Base-by-base conservation (phyloP, 306 rosid species). In the Abrus precatorius region DNA sequence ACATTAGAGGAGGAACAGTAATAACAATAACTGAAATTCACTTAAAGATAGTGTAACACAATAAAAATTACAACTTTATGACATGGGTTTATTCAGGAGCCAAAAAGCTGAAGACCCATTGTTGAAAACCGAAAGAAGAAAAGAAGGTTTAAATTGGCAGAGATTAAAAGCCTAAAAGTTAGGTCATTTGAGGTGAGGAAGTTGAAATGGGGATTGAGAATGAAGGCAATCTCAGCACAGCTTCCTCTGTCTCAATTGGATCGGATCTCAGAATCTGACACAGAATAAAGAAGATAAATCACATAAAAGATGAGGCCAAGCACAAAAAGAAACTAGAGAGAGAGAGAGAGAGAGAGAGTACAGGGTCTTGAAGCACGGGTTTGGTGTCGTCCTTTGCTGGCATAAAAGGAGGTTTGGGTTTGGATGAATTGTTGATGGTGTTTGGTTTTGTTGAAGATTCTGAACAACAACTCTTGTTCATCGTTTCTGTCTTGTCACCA, bases 361-460 rank as follows among this genome's bases (percentile, higher is more conserved):
- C 96, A 9, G 97, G 98, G 81, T 92, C 98, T 88, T 94, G 97
- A 68, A 94, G 97, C 33, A 88, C 82, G 13, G 95, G 98, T 48
- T 94, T 94, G 57, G 94, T 91, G 73, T 92, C 98, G 63, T 94
- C 98, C 80, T 87, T 90, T n/a, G 97, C 97, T 1, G 92, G 97
- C 44, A 85, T 60, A 81, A 91, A 94, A 44, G 74, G 86, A 53
- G 97, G 96, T 50, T 93, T 91, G 47, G 80, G 80, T 75, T 73
- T 83, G 65, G 34, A 38, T 20, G 14, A 53, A 55, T 28, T 69
- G 44, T 10, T 87, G 72, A 48, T 82, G 47, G 34, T 70, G 79
- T 73, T 85, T 32, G 76, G 57, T 80, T 80, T 85, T 73, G 27
- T 8, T 2, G 97, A 82, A 77, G 53, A 45, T 68, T 87, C 89